Evolutionary conservation across 164 flowering plant genomes (phyloP).

Genomic region (Magnolia kwangsiensis): DNA sequence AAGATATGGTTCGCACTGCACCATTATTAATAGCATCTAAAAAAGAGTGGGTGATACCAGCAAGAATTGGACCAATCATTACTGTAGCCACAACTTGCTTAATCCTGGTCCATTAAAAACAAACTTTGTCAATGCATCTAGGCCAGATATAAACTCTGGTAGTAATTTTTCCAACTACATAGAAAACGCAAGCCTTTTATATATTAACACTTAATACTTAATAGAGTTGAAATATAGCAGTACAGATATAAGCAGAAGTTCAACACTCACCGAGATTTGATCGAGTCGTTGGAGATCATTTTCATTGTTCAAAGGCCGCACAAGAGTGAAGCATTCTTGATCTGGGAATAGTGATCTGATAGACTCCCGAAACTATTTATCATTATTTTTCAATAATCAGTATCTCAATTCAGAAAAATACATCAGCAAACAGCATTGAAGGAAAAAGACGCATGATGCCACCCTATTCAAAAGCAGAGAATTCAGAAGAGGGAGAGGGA

Average conservation of each 20-base stretch:
- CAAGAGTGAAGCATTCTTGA: slow-evolving; percentile 92
- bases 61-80: slow-evolving; percentile 96
- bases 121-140: slow-evolving; percentile 89
- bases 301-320: slow-evolving; percentile 87
- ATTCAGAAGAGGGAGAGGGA: neutral
- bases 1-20: slow-evolving; percentile 94
- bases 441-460: neutral
- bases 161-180: slow-evolving; percentile 78
- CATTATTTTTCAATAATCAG: slow-evolving; percentile 19
- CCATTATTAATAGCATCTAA: slow-evolving; percentile 92
- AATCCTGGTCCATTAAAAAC: slow-evolving; percentile 94
- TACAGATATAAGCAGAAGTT: neutral
- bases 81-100: slow-evolving; percentile 91
- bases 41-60: slow-evolving; percentile 87
- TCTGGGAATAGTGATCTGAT: slow-evolving; percentile 97
- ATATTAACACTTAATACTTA: neutral
- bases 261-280: slow-evolving; percentile 63
- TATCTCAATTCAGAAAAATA: slow-evolving; percentile 7
- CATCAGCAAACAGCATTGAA: neutral
- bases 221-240: neutral
- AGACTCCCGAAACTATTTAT: slow-evolving; percentile 79
- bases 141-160: slow-evolving; percentile 89
- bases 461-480: neutral
- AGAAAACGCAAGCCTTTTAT: neutral
- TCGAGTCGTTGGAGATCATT: slow-evolving; percentile 87